Conservation (phyloP, 2,329 filamentous ascomycete genomes). For the Monilinia fructigena region DNA sequence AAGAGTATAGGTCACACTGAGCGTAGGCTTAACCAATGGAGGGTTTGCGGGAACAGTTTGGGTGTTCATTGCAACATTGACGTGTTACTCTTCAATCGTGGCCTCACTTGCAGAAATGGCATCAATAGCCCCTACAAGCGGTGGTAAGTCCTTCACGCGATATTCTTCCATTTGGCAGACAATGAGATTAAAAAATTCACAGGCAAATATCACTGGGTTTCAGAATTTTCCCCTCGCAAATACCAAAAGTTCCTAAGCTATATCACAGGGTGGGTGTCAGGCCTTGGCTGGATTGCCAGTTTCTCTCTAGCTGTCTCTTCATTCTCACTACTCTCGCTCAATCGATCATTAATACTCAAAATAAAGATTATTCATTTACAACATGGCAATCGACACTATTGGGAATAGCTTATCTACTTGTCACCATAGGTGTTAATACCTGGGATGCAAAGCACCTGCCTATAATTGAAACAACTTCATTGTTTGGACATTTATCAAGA, state of each 20-base stretch:
- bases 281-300: slow-evolving; percentile 48
- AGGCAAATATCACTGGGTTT: slow-evolving; percentile 60
- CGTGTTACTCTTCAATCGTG: slow-evolving; percentile 37
- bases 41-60: slow-evolving; percentile 44
- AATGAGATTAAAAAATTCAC: slow-evolving; percentile 44
- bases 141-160: slow-evolving; percentile 23
- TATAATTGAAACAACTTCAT: slow-evolving; percentile 45
- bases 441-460: slow-evolving; percentile 44
- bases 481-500: slow-evolving; percentile 47
- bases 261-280: slow-evolving; percentile 47
- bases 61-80: slow-evolving; percentile 42
- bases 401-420: slow-evolving; percentile 44
- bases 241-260: slow-evolving; percentile 56
- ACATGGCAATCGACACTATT: slow-evolving; percentile 48
- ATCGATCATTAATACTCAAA: slow-evolving; percentile 41
- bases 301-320: slow-evolving; percentile 45
- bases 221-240: slow-evolving; percentile 49
- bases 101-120: slow-evolving; percentile 36
- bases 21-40: slow-evolving; percentile 38
- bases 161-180: neutral
- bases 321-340: slow-evolving; percentile 48
- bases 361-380: slow-evolving; percentile 41
- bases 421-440: slow-evolving; percentile 48
- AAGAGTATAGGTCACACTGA: slow-evolving; percentile 28
- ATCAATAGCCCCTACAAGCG: slow-evolving; percentile 34